These are phyloP conservation scores for Sporisorium sorghi DNA, from an alignment of 1,284 basidiomycete species.

Conservation along the genomic window DNA sequence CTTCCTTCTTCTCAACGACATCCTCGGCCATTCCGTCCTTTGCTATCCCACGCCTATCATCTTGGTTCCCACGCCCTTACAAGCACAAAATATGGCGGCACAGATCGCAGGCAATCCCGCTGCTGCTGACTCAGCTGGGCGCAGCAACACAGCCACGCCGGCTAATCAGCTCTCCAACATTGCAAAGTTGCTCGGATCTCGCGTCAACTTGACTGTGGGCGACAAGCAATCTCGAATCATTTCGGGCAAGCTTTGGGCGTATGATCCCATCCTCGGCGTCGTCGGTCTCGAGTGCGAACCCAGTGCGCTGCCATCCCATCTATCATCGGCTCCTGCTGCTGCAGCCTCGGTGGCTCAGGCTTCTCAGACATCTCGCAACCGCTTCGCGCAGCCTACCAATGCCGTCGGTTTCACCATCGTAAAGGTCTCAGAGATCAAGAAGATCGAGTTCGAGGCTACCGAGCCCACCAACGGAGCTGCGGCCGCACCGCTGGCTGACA, in stretches of 20 bases:
- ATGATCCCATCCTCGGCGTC: slow-evolving; percentile 56
- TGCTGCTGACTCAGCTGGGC: slow-evolving; percentile 20
- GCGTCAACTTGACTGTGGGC: slow-evolving; percentile 44
- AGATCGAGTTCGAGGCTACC: slow-evolving; percentile 42
- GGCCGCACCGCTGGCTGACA: slow-evolving; percentile 5
- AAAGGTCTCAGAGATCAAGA: slow-evolving; percentile 57
- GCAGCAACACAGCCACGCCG: slow-evolving; percentile 17
- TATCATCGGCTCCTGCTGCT: slow-evolving; percentile 45
- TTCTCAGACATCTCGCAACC: slow-evolving; percentile 41
- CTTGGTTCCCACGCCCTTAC: background rate
- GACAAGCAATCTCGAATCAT: slow-evolving; percentile 35
- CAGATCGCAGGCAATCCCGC: slow-evolving; percentile 13
- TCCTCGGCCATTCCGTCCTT: background rate
- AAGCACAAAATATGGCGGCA: slow-evolving; percentile 18
- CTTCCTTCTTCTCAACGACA: background rate
- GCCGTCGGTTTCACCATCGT: slow-evolving; percentile 62
- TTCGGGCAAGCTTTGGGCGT: slow-evolving; percentile 64
- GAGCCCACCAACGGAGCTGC: slow-evolving; percentile 12
- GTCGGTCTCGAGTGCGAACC: slow-evolving; percentile 60
- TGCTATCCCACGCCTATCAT: background rate
- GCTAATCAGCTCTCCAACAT: slow-evolving; percentile 38
- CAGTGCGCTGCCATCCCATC: slow-evolving; percentile 25
- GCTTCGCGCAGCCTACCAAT: slow-evolving; percentile 26
- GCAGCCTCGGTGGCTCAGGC: slow-evolving; percentile 47
- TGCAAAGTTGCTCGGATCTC: slow-evolving; percentile 39